phyloP scores from a whole-genome alignment of 257 asterid species.

The Petunia axillaris region DNA sequence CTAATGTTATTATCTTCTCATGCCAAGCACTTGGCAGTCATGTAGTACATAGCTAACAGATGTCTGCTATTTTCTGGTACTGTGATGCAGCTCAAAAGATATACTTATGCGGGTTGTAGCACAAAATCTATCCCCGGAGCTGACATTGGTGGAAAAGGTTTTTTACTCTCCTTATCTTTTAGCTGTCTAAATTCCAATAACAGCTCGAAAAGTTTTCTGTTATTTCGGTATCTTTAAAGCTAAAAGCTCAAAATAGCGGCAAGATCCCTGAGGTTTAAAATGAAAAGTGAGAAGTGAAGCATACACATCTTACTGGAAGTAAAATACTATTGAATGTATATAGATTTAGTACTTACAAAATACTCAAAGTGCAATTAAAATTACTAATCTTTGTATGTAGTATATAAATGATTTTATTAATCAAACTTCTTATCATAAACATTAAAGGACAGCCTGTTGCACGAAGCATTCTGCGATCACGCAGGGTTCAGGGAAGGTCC shows the following conservation, averaged over 20 bases:
- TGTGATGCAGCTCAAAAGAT: constrained; percentile 76
- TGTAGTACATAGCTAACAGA: constrained; percentile 28
- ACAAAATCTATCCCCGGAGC: constrained; percentile 82
- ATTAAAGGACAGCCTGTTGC: not conserved
- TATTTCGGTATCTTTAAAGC: not conserved
- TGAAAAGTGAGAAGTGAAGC: not conserved
- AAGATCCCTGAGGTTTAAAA: not conserved
- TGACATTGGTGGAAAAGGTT: constrained; percentile 93
- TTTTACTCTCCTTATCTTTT: constrained; percentile 5
- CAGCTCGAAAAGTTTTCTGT: not conserved
- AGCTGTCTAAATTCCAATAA: constrained; percentile 12
- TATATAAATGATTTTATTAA: not conserved
- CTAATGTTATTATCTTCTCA: constrained; percentile 20
- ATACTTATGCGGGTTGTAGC: constrained; percentile 92
- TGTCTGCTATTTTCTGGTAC: constrained; percentile 37
- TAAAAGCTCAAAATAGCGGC: not conserved
- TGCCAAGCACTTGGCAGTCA: constrained; percentile 17
- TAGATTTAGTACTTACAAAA: not conserved
- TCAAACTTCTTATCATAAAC: not conserved
- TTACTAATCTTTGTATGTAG: not conserved
- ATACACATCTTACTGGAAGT: not conserved
- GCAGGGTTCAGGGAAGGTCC: no score
- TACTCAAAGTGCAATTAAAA: not conserved
- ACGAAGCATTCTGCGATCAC: no score
- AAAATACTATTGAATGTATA: not conserved